Conservation (phyloP, 176 grass and related monocot genomes). For the Elaeis guineensis region DNA sequence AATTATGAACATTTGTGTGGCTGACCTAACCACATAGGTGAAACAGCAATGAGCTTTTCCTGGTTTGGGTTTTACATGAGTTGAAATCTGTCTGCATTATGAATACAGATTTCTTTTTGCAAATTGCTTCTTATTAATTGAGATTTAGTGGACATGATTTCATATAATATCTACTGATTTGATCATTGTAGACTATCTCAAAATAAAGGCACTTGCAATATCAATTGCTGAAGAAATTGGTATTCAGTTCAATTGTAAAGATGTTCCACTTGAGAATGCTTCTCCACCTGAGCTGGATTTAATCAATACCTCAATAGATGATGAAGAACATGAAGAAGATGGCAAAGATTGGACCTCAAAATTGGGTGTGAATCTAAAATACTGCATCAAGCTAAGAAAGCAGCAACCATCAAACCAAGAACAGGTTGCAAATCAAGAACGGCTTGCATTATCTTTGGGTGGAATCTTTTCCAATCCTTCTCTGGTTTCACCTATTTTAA, state of each 20-base stretch:
- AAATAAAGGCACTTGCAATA: constrained; percentile 92
- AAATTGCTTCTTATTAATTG: no score
- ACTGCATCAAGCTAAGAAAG: constrained; percentile 80
- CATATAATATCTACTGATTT: background rate
- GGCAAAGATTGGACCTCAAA: constrained; percentile 83
- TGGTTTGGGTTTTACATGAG: no score
- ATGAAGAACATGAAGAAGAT: constrained; percentile 74
- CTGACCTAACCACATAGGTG: no score
- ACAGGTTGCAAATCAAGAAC: constrained; percentile 47
- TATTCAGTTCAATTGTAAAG: constrained; percentile 56
- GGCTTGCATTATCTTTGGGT: constrained; percentile 54
- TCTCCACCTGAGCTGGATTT: constrained; percentile 56
- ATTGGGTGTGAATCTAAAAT: constrained; percentile 86
- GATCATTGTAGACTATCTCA: constrained; percentile 66
- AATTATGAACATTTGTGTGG: no score
- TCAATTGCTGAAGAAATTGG: constrained; percentile 90
- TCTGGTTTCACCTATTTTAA: constrained; percentile 39
- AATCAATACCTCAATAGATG: constrained; percentile 95
- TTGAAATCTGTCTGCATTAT: no score
- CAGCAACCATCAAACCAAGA: constrained; percentile 51
- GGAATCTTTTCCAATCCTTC: constrained; percentile 42
- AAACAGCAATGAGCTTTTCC: no score
- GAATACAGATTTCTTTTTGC: no score
- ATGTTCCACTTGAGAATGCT: constrained; percentile 66
- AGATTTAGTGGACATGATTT: no score